phyloP scores from a whole-genome alignment of 2,329 filamentous ascomycete genomes.

The Colletotrichum eleusines region DNA sequence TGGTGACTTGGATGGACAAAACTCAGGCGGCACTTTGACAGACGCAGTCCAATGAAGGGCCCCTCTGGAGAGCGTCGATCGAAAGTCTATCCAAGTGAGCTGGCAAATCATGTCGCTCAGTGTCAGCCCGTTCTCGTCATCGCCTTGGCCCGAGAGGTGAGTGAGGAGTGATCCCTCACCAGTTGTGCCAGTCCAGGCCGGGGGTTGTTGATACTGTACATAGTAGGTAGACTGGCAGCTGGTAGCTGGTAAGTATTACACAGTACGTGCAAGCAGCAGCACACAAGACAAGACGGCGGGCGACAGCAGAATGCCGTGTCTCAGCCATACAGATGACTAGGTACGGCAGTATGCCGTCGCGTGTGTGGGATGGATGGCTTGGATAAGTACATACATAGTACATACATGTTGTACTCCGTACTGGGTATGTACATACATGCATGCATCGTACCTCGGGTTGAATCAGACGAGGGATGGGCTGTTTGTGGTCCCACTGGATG shows the following conservation, averaged over 20 bases:
- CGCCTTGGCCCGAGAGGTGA: neutral
- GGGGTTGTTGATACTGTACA: no score
- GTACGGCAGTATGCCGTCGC: neutral
- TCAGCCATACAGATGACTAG: neutral
- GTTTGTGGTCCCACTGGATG: constrained; percentile 36
- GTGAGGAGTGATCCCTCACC: constrained; percentile 15
- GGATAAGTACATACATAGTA: no score
- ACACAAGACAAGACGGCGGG: neutral
- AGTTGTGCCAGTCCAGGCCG: no score
- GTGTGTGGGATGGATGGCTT: neutral
- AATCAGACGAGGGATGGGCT: constrained; percentile 35
- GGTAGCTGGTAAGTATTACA: neutral
- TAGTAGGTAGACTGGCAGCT: no score
- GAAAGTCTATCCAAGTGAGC: constrained; percentile 16
- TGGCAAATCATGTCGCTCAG: constrained; percentile 22
- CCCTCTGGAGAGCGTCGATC: neutral
- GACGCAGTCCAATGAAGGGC: neutral
- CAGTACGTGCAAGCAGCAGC: neutral
- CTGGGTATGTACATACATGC: no score
- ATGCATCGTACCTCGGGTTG: no score
- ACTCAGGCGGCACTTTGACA: neutral
- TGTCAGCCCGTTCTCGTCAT: neutral
- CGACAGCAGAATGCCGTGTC: neutral
- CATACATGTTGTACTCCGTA: no score
- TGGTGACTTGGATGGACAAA: constrained; percentile 3